These are phyloP conservation scores for Xylaria sp. DNA, from an alignment of 2,329 filamentous ascomycete species.

Conservation along the genomic window DNA sequence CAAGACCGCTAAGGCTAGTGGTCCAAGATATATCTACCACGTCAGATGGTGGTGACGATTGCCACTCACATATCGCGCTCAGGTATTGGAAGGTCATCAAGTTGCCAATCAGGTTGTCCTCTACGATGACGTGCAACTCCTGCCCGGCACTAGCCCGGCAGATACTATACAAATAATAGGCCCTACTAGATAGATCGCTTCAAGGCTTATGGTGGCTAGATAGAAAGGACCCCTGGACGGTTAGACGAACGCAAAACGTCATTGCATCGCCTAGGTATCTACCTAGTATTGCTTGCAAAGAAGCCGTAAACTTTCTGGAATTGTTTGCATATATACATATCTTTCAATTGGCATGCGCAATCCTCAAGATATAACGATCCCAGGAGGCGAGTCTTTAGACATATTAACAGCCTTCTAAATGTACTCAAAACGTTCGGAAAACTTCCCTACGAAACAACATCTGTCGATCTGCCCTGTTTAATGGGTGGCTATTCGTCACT, in stretches of 20 bases:
- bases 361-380: conserved; percentile 6
- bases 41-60: conserved; percentile 31
- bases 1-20: conserved; percentile 21
- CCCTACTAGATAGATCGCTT: conserved; percentile 2
- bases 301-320: conserved; percentile 13
- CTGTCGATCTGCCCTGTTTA: background rate
- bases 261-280: background rate
- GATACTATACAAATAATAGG: background rate
- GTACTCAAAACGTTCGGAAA: conserved; percentile 5
- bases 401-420: conserved; percentile 24
- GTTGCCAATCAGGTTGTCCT: conserved; percentile 12
- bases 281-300: conserved; percentile 11
- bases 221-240: conserved; percentile 2
- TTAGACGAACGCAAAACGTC: background rate
- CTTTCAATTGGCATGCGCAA: conserved; percentile 23
- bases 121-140: conserved; percentile 20
- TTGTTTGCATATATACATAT: conserved; percentile 10
- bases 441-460: background rate
- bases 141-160: conserved; percentile 10
- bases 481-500: conserved; percentile 10
- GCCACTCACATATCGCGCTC: conserved; percentile 3
- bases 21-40: conserved; percentile 30
- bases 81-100: conserved; percentile 5
- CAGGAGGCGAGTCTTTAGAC: background rate
- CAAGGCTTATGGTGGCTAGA: conserved; percentile 1